Base-by-base conservation (phyloP, 345 rosid genomes). In the Corchorus olitorius region DNA sequence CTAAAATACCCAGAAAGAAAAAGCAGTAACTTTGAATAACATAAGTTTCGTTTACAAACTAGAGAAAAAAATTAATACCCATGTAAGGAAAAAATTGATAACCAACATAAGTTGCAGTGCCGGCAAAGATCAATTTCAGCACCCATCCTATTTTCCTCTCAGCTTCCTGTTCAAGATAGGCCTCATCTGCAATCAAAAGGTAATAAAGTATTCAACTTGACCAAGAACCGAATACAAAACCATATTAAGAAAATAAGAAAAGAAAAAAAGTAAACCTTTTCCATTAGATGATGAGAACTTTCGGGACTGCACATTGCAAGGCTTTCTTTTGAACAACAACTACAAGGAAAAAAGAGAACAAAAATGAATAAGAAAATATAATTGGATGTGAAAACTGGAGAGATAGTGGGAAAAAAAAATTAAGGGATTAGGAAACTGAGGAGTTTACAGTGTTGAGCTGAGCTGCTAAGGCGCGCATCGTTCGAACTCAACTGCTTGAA, bases 131-230 rank as follows among this genome's bases (percentile, higher is more conserved):
- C 68, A 90, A 55, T 77, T 93, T 95, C 76, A 95, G 79, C 53
- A 91, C n/a, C 96, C 98, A 95, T 53, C 98, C 96, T 61, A 90
- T 81, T 70, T 90, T 95, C 83, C 89, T 89, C 77, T 93, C 94
- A 81, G 93, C 98, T 14, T 93, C 98, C 81, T 95, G 87, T 81
- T 93, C 98, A 73, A 93, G 52, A 33, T 87, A 55, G 35, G 88
- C 81, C 62, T 91, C 94, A 75, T 89, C 98, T 94, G 82, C 6
- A 75, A 64, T 58, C 76, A 53, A 75, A 63, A 75, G 75, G 73
- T 19, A 37, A n/a, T 49, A 41, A 22, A 39, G 52, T 8, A 74
- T 63, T 73, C 70, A 50, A 50, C 64, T 14, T 70, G 66, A 68
- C 34, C 5, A 75, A 71, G 71, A 41, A 79, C 19, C 55, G 6